A percentile compares a stretch with the other conserved stretches of the same genome.
phyloP scores from a whole-genome alignment of 2,329 filamentous ascomycete species.

The Botrytis sinoallii region DNA sequence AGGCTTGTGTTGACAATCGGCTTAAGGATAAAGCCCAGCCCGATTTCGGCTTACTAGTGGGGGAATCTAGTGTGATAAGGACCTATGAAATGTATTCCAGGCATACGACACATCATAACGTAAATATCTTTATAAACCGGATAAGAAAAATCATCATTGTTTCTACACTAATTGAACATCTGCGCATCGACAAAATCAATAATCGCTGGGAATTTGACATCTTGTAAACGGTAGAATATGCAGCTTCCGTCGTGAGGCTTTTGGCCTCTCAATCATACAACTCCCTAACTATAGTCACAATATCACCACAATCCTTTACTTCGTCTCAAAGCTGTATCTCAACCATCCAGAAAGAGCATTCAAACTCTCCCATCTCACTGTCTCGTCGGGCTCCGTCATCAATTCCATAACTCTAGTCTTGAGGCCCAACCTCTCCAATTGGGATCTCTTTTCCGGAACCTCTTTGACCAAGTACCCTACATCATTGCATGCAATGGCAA shows the following conservation, averaged over 20 bases:
- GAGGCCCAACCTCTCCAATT: conserved; percentile 64
- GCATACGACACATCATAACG: neutral
- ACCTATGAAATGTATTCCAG: neutral
- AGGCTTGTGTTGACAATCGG: conserved; percentile 16
- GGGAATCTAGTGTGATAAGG: neutral
- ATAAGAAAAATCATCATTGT: conserved; percentile 5
- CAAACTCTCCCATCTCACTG: conserved; percentile 70
- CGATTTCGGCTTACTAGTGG: conserved; percentile 14
- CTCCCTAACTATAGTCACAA: conserved; percentile 15
- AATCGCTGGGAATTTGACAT: neutral
- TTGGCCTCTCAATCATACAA: conserved; percentile 20
- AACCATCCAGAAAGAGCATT: conserved; percentile 73
- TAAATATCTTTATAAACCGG: neutral
- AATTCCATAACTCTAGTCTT: conserved; percentile 70
- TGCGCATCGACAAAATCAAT: conserved; percentile 15
- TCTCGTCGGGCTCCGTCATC: conserved; percentile 68
- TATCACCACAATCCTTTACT: conserved; percentile 27
- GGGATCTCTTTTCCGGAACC: conserved; percentile 62
- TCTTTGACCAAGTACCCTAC: conserved; percentile 68
- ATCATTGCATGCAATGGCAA: conserved; percentile 72
- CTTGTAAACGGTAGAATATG: conserved; percentile 4
- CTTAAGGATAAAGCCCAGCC: conserved; percentile 10
- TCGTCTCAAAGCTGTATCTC: conserved; percentile 62
- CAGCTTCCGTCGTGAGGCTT: conserved; percentile 8
- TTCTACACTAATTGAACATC: conserved; percentile 31